A percentile compares a stretch with the other conserved stretches of the same genome.
Evolutionary conservation across 768 basidiomycete genomes (phyloP).

Genomic region (Leccinum sublutescens): DNA sequence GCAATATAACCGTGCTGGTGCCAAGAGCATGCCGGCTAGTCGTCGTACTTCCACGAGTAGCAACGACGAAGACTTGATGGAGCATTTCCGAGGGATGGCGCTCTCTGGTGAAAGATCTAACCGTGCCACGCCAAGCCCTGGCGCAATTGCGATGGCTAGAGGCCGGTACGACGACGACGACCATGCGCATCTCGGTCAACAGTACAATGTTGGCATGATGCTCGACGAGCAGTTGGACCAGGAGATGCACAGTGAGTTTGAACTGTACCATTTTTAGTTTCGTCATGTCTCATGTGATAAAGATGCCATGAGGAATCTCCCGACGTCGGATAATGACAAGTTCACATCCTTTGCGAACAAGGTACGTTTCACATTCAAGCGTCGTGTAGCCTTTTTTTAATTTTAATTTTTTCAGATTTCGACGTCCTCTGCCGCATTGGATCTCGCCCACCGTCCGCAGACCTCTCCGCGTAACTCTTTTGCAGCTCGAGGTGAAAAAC

Average conservation of each 20-base stretch:
- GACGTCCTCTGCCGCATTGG: conserved; percentile 87
- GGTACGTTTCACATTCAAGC: conserved; percentile 40
- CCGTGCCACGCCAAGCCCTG: conserved; percentile 55
- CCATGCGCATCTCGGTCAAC: conserved; percentile 54
- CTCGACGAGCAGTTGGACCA: conserved; percentile 90
- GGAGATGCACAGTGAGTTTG: conserved; percentile 84
- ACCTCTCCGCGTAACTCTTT: conserved; percentile 68
- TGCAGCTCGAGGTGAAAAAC: conserved; percentile 59
- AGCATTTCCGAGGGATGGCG: conserved; percentile 70
- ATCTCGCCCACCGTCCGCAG: conserved; percentile 87
- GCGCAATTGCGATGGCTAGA: conserved; percentile 48
- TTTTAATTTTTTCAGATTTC: conserved; percentile 51
- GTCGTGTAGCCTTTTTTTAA: conserved; percentile 3
- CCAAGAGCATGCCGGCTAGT: conserved; percentile 92
- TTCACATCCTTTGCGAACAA: conserved; percentile 64
- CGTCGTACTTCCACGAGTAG: conserved; percentile 86
- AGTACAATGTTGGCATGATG: conserved; percentile 85
- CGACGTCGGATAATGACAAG: conserved; percentile 89
- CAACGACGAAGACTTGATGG: conserved; percentile 79
- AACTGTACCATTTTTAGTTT: conserved; percentile 8
- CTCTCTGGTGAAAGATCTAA: conserved; percentile 61
- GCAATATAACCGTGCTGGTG: conserved; percentile 69
- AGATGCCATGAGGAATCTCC: conserved; percentile 89
- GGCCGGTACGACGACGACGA: conserved; percentile 60
- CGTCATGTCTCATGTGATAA: conserved; percentile 19